Conservation (phyloP, 495 filamentous ascomycete genomes). For the Penicillium pancosmium region DNA sequence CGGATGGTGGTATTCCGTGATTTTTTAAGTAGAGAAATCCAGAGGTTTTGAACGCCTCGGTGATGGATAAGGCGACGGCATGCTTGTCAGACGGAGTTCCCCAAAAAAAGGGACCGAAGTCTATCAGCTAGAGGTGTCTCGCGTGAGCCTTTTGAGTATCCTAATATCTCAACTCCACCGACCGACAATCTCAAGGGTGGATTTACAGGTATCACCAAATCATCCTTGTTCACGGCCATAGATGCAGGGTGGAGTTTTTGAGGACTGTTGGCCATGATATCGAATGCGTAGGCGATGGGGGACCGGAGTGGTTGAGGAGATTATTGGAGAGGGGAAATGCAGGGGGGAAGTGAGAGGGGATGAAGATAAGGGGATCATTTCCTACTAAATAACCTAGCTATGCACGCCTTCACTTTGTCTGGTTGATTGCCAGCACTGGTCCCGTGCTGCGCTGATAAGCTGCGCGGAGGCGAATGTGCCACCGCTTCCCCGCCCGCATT, state of each 20-base stretch:
- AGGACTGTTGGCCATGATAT: constrained; percentile 15
- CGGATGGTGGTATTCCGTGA: constrained; percentile 65
- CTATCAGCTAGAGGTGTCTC: constrained; percentile 67
- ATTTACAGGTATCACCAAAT: constrained; percentile 70
- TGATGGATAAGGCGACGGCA: constrained; percentile 68
- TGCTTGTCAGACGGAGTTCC: constrained; percentile 63
- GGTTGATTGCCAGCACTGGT: too few relatives aligned
- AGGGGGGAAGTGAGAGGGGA: too few relatives aligned
- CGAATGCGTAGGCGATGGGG: not conserved
- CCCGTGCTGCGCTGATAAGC: too few relatives aligned
- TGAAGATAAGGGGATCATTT: too few relatives aligned
- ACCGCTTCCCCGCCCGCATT: too few relatives aligned
- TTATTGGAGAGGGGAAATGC: too few relatives aligned
- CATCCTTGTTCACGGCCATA: constrained; percentile 65
- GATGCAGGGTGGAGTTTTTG: constrained; percentile 27
- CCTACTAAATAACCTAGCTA: too few relatives aligned
- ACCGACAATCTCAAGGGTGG: not conserved
- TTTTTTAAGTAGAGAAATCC: constrained; percentile 92
- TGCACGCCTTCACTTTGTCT: too few relatives aligned
- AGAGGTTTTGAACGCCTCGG: constrained; percentile 78
- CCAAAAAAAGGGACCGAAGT: constrained; percentile 76
- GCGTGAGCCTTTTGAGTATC: constrained; percentile 6
- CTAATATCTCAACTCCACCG: too few relatives aligned
- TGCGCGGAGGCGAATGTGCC: too few relatives aligned
- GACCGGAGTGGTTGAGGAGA: not conserved